These are phyloP conservation scores for Dissophora ornata DNA, from an alignment of 192 early-diverging fungal species.

Conservation along the genomic window DNA sequence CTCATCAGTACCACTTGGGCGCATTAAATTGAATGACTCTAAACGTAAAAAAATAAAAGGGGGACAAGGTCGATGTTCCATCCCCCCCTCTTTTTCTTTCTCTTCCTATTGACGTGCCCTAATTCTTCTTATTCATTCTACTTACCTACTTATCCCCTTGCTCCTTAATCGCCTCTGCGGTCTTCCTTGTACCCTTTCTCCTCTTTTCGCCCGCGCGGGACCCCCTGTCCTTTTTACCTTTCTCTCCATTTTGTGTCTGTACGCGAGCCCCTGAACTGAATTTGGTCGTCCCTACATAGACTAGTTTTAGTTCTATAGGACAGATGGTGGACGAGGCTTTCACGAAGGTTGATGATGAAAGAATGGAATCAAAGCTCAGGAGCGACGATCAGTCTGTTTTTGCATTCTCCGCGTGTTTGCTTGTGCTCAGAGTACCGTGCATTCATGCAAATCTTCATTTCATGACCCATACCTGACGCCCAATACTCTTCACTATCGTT, in stretches of 20 bases:
- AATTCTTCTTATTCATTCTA: not conserved
- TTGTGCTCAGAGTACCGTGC: not conserved
- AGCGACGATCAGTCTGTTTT: slow-evolving; percentile 1
- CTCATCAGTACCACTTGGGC: not conserved
- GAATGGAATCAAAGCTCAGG: not conserved
- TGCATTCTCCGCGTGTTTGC: not conserved
- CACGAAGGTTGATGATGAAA: too few relatives aligned
- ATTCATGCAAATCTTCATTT: slow-evolving; percentile 1
- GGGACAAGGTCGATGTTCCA: slow-evolving; percentile 20
- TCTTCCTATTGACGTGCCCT: not conserved
- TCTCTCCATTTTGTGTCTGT: not conserved
- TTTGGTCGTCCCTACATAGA: not conserved
- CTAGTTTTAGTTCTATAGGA: not conserved
- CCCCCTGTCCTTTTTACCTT: not conserved
- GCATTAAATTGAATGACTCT: not conserved
- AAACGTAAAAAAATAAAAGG: not conserved
- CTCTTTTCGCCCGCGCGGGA: not conserved
- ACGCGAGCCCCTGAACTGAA: not conserved
- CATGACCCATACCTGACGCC: too few relatives aligned
- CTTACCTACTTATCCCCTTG: too few relatives aligned
- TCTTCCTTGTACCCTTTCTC: not conserved
- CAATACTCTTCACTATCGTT: too few relatives aligned
- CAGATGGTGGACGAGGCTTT: not conserved
- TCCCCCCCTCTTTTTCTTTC: too few relatives aligned
- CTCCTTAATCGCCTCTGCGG: not conserved